Base-by-base conservation (phyloP, 108 stramenopile genomes). In the Epipyxis sp. region DNA sequence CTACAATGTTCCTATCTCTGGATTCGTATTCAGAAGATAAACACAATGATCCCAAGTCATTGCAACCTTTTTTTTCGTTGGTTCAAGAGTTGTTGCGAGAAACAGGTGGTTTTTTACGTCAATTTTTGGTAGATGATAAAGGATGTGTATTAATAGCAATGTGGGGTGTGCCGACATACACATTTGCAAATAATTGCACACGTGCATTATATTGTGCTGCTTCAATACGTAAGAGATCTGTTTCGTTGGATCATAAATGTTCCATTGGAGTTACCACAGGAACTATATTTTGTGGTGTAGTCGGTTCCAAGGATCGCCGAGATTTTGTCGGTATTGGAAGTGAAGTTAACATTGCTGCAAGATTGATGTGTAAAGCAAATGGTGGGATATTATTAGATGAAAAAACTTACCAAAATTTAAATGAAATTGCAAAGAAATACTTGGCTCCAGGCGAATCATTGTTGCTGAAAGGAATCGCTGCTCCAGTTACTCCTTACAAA, bases 111-210 rank as follows among this genome's bases (percentile, higher is more conserved):
- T 65, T 35, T 65, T 25, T 65, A 37, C 61, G 61, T 3, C 61
- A 89, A 81, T 89, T 89, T 45, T 83, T 89, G 40, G 83, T 88
- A 20, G 89, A 89, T 61, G 89, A 89, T 84, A 89, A 89, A 85
- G 89, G 89, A 16, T 84, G 76, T 39, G 86, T 86, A 35, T 59
- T 89, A 13, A 89, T 89, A 46, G 87, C 84, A 1, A 84, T 84
- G 62, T 89, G 82, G 59, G 89, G 87, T 44, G 69, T 89, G 58
- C 89, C 89, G 0, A 85, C 86, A 13, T 50, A 77, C 1, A 39
- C 86, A 32, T 85, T 84, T 83, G 69, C 80, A 16, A 83, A 89
- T 62, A 86, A 89, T 79, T 83, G 82, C 78, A 76, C 79, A 40
- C 37, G 44, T 0, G 61, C 61, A 32, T 61, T 88, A 16, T 83